Base-by-base conservation (phyloP, 345 rosid genomes). In the Eucalyptus curtisii region DNA sequence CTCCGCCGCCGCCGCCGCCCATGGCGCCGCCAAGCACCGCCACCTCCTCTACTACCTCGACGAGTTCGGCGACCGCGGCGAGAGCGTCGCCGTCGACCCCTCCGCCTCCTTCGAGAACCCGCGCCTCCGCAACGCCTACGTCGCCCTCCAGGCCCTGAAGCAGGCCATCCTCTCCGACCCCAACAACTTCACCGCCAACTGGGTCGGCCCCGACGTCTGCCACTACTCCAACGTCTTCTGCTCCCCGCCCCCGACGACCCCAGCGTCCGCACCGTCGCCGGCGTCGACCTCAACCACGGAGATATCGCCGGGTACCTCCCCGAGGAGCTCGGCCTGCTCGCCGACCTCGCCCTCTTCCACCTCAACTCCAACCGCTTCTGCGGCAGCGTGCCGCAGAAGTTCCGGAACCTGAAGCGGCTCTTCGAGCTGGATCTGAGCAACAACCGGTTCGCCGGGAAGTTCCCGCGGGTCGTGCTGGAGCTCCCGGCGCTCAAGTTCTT, bases 341-440 rank as follows among this genome's bases (percentile, higher is more conserved):
- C 91, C 40, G 97, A 96, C 94, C 95, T 96, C 59, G 94, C 97
- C 13, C 92, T 96, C 93, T 95, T 96, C 71, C 98, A 96, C 91
- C 92, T 96, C 85, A 96, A 95, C 90, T 90, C 98, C 52, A 95
- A 96, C 81, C 93, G 97, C 8, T 94, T 94, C 86, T 96, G 98
- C 27, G 97, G 97, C 10, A 94, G 92, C 25, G 92, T 95, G 79
- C 98, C 96, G 0, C 94, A 87, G 47, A 90, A 88, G 91, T 95
- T 96, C 68, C 81, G 57, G 24, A 87, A 90, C 61, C 90, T 95
- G 52, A 94, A 93, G 93, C 76, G 92, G 45, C 92, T 96, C 25
- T 94, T 81, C 88, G 98, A 96, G 93, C 93, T 96, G 90, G 98
- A 96, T 94, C 95, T 95, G 13, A 95, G 98, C 90, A 96, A 95